Evolutionary conservation across 495 filamentous ascomycete genomes (phyloP), one percentile per base, ranked within the genome.

Genomic region (Staphylotrichum tortipilum): DNA sequence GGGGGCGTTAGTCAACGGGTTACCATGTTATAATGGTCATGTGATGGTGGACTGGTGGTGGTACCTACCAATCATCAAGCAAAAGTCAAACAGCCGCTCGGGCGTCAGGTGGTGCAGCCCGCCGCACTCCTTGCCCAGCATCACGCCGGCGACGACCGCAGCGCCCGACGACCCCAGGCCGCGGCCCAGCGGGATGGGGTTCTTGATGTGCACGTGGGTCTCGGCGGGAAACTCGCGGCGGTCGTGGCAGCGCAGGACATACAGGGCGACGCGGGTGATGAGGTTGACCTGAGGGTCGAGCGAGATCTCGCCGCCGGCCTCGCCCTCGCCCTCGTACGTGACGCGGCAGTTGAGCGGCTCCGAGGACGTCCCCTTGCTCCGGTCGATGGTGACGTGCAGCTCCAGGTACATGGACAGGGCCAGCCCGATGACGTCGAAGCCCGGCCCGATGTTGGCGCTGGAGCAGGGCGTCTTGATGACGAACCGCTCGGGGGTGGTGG

Each of bases 341-440:
- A 98, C 79, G 29, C 72, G 73, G 71, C 92, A 98, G 69, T 95
- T 94, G 44, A 92, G 76, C 3, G 85, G 80, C 22, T 79, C 66
- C 18, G 71, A 51, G 0, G 84, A 85, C 7, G 66, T 59, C 0
- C 62, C 54, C 44, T 67, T 66, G 55, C 73, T 64, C 38, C 71
- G 62, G 62, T 86, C 75, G 52, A 92, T 68, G 22, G 78, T 84
- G 60, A 96, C 83, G 26, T 78, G 76, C 35, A 96, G 71, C 68
- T 95, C 88, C 40, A 97, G 84, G 68, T 85, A 89, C 62, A 95
- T 82, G 42, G 87, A 89, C 60, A 98, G 73, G 3, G 91, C 91
- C 46, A 98, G 78, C 46, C 92, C 92, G 66, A 96, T 89, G 59
- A 96, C 91, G 68, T 98, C 92, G 72, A 96, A 98, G 14, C 92